Conservation (phyloP, 2,329 filamentous ascomycete genomes). For the Periglandula ipomoeae region DNA sequence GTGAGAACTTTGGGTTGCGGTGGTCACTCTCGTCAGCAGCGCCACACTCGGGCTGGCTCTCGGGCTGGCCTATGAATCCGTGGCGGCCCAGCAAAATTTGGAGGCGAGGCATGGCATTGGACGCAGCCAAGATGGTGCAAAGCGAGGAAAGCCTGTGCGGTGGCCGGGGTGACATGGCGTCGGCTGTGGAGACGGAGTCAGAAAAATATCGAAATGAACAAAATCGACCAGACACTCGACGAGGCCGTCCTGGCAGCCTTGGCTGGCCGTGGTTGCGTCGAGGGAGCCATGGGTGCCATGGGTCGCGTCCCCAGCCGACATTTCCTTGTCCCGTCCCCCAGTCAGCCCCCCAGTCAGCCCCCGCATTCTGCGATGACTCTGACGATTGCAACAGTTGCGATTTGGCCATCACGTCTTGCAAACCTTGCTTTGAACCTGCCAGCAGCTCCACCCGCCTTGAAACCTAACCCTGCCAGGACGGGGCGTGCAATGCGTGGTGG, state of each 20-base stretch:
- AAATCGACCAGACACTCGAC: too few species aligned
- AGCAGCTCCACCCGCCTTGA: not conserved
- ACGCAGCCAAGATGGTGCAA: too few species aligned
- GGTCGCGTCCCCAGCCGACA: not conserved
- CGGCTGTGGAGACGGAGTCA: not conserved
- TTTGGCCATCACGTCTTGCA: not conserved
- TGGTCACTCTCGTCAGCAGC: not conserved
- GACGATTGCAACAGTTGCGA: not conserved
- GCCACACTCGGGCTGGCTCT: not conserved
- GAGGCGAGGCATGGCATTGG: not conserved
- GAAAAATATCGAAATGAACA: not conserved
- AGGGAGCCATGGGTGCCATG: not conserved
- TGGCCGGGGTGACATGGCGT: not conserved
- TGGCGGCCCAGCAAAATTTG: too few species aligned
- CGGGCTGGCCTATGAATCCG: too few species aligned
- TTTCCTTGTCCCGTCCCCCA: not conserved
- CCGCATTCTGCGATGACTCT: not conserved
- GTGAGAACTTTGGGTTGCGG: not conserved
- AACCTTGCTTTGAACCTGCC: not conserved
- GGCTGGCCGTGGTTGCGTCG: not conserved
- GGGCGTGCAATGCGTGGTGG: not conserved
- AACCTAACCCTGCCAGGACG: constrained; percentile 3
- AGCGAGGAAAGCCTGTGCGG: not conserved
- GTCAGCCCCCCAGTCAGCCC: not conserved
- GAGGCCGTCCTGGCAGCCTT: too few species aligned